Conservation (phyloP, 805 yeast species). For the Candida berthetii region DNA sequence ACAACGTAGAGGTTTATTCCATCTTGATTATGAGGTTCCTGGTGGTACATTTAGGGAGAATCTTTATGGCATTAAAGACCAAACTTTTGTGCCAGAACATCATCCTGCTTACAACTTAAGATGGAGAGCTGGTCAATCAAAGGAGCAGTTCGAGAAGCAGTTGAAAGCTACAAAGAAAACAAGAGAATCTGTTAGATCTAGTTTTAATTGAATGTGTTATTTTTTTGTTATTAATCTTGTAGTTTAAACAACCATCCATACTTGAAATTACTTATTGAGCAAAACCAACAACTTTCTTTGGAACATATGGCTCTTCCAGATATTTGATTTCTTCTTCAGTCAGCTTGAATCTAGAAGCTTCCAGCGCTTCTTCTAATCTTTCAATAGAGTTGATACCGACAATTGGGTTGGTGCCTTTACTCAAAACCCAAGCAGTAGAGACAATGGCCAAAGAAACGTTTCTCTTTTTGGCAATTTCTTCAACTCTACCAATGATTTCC, state of each 20-base stretch:
- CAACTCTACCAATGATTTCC: conserved; percentile 38
- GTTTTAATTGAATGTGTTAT: neutral
- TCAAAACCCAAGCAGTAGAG: conserved; percentile 42
- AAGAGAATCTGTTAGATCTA: neutral
- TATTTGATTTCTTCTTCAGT: neutral
- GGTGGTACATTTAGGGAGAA: conserved; percentile 33
- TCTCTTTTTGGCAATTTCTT: conserved; percentile 38
- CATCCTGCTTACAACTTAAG: conserved; percentile 5
- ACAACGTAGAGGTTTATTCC: conserved; percentile 26
- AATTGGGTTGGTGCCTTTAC: conserved; percentile 45
- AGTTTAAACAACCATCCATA: too few relatives aligned
- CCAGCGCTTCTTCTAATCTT: conserved; percentile 44
- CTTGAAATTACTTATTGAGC: neutral
- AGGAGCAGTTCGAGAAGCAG: conserved; percentile 14
- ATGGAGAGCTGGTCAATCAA: conserved; percentile 13
- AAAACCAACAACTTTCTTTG: conserved; percentile 18
- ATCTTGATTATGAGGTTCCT: conserved; percentile 31
- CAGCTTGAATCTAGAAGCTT: conserved; percentile 18
- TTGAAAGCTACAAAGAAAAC: neutral
- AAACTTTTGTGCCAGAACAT: conserved; percentile 4
- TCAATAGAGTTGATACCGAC: conserved; percentile 40
- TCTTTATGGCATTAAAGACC: conserved; percentile 11
- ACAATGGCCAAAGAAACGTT: conserved; percentile 45
- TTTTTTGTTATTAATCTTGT: too few relatives aligned
- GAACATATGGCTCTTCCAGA: neutral